Evolutionary conservation across 1,139 yeast genomes (phyloP), one percentile per base, ranked within the genome.

Genomic region (Taphrina deformans): DNA sequence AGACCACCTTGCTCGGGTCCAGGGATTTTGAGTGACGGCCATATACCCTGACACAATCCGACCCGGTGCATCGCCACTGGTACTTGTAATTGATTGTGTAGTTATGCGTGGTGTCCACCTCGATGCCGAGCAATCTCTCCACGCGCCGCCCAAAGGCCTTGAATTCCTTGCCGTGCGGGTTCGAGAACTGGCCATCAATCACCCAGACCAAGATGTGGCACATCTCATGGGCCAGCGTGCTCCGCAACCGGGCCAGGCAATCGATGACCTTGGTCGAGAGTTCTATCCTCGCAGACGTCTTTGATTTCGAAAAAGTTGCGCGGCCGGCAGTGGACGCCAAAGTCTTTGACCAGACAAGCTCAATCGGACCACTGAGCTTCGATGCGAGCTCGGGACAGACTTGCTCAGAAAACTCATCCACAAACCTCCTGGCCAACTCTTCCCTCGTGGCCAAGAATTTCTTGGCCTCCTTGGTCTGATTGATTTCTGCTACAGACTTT

Each of bases 221-320:
- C 31, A 61, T 29, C 55, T 65, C 67, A 26, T 65, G 67, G 3
- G 65, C 65, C 6, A 65, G 33, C 3, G 67, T 65, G 24, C 51
- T 55, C 21, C 53, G 38, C 4, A 65, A 65, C 6, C 56, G 55
- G 4, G 35, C 62, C 27, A 53, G 26, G 10, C 41, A 46, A 27
- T 61, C 67, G 18, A 65, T 56, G 16, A 65, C 65, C 46, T 65
- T 65, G 46, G 65, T 35, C n/a, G 67, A 65, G n/a, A 65, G 27
- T 24, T 65, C 67, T 18, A 65, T 61, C 26, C n/a, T 41, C 3
- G 65, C 67, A 12, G 23, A 4, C 3, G 29, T 18, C 27, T 35
- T 40, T 3, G 58, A 40, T 26, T 44, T 62, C 23, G 40, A 40
- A 27, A 40, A 62, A 3, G 33, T 53, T 2, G 65, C 65, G 5